Conservation (phyloP, 202 grass and related monocot species). For the Carex sylvatica region DNA sequence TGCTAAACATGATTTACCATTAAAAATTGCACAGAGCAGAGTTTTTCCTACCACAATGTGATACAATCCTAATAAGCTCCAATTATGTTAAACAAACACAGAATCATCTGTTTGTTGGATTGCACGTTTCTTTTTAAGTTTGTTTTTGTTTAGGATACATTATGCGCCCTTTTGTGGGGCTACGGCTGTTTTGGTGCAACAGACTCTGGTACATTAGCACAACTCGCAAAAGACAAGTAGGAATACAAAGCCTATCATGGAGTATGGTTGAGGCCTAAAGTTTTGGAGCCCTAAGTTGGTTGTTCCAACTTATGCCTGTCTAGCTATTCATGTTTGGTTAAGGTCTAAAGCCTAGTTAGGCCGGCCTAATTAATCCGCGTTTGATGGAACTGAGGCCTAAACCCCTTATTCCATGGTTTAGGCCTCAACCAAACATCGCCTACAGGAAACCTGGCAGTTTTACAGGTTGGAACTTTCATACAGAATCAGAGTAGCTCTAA, state of each 20-base stretch:
- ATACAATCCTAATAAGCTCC: background rate
- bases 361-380: no score
- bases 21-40: constrained; percentile 7
- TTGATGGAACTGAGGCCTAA: no score
- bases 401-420: no score
- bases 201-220: background rate
- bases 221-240: background rate
- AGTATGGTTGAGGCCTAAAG: no score
- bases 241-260: background rate
- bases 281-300: no score
- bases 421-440: no score
- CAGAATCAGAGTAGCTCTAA: background rate
- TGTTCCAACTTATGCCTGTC: no score
- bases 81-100: background rate
- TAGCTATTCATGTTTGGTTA: no score
- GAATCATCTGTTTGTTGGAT: background rate
- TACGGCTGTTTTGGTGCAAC: background rate
- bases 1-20: background rate
- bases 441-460: background rate
- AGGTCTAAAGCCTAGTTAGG: no score
- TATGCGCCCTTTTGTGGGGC: background rate
- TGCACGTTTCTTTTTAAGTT: background rate
- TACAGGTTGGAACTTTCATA: constrained; percentile 7
- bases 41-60: background rate
- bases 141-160: background rate